Evolutionary conservation across 495 filamentous ascomycete genomes (phyloP).

Genomic region (Talaromyces borbonicus): DNA sequence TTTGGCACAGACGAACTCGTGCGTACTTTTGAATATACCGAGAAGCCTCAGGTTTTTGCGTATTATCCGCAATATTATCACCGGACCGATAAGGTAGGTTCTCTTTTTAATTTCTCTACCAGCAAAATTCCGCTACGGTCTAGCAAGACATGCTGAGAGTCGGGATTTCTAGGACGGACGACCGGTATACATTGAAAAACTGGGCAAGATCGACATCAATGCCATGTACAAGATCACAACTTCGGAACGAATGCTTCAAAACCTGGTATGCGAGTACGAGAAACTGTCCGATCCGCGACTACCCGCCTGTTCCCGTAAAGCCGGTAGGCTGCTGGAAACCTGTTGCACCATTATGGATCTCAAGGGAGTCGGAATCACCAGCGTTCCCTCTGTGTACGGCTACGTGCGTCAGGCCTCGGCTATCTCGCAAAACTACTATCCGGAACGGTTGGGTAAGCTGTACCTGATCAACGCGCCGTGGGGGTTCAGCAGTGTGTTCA

Average conservation of each 20-base stretch:
- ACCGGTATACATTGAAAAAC: slow-evolving; percentile 92
- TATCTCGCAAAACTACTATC: slow-evolving; percentile 98
- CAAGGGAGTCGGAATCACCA: slow-evolving; percentile 81
- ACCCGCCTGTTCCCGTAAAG: slow-evolving; percentile 90
- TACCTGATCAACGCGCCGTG: slow-evolving; percentile 97
- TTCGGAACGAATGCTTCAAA: slow-evolving; percentile 85
- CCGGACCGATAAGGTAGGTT: slow-evolving; percentile 86
- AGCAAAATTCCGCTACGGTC: neutral
- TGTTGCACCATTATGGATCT: slow-evolving; percentile 97
- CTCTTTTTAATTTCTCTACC: neutral
- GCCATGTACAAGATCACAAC: slow-evolving; percentile 92
- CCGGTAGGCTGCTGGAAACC: slow-evolving; percentile 82
- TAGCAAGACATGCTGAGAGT: too few species aligned
- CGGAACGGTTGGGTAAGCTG: slow-evolving; percentile 78
- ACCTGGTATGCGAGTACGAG: slow-evolving; percentile 95
- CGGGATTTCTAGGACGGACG: slow-evolving; percentile 99
- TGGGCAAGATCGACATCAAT: slow-evolving; percentile 83
- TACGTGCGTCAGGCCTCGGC: slow-evolving; percentile 72
- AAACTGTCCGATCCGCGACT: slow-evolving; percentile 86
- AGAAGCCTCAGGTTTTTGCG: slow-evolving; percentile 79
- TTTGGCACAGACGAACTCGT: slow-evolving; percentile 80
- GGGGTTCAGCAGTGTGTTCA: slow-evolving; percentile 80
- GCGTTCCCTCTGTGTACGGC: slow-evolving; percentile 69
- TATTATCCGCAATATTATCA: slow-evolving; percentile 99
- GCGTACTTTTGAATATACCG: slow-evolving; percentile 72